Conservation (phyloP, 768 basidiomycete species). For the Tricholoma sp. region DNA sequence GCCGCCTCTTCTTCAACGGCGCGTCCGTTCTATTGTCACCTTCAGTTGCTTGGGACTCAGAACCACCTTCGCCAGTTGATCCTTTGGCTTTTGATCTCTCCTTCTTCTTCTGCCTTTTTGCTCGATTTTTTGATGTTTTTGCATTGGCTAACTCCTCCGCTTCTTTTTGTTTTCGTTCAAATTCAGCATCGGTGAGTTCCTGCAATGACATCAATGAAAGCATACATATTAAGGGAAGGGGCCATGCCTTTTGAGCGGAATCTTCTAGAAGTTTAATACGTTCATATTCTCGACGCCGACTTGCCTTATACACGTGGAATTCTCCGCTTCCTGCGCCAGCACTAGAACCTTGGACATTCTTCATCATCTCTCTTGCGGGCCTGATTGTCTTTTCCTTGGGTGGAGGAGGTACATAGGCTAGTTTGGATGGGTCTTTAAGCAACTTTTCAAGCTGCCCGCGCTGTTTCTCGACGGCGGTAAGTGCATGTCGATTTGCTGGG, state of each 20-base stretch:
- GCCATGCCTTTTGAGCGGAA: conserved; percentile 59
- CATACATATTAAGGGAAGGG: conserved; percentile 13
- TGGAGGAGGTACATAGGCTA: conserved; percentile 71
- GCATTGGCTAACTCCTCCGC: conserved; percentile 69
- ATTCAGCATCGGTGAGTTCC: conserved; percentile 71
- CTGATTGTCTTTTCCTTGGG: conserved; percentile 80
- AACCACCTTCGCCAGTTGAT: conserved; percentile 21
- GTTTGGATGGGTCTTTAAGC: conserved; percentile 84
- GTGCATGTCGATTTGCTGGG: conserved; percentile 42
- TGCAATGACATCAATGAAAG: conserved; percentile 24
- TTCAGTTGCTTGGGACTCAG: background rate
- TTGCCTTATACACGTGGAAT: conserved; percentile 98
- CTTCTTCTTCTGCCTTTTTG: conserved; percentile 92
- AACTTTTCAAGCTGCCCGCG: conserved; percentile 75
- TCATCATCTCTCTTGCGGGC: conserved; percentile 93
- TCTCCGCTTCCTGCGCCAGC: conserved; percentile 97
- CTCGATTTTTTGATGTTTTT: conserved; percentile 94
- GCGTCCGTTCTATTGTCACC: conserved; percentile 24
- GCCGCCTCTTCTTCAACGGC: conserved; percentile 72
- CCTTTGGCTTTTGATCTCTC: conserved; percentile 50
- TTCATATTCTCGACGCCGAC: conserved; percentile 91
- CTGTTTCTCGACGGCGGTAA: conserved; percentile 49
- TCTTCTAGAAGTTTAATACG: conserved; percentile 89
- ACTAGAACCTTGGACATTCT: conserved; percentile 97
- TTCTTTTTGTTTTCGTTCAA: conserved; percentile 67